phyloP scores from a whole-genome alignment of 2,329 filamentous ascomycete species.

The Fusarium clavum region DNA sequence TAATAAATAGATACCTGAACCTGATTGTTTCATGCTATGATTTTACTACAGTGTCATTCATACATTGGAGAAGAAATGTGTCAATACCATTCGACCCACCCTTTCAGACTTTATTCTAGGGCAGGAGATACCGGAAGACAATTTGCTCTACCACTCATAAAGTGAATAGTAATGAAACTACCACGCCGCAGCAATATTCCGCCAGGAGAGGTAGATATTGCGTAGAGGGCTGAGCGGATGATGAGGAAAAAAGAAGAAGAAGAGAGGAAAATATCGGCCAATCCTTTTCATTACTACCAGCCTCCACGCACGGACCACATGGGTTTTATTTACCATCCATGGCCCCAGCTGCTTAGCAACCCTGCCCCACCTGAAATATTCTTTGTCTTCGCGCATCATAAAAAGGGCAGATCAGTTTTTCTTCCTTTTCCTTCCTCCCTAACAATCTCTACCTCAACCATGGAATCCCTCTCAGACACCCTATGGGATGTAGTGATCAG shows the following conservation, averaged over 20 bases:
- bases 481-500: conserved; percentile 84
- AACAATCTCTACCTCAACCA: conserved; percentile 53
- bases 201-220: conserved; percentile 46
- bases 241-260: conserved; percentile 42
- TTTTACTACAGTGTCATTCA: conserved; percentile 1
- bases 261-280: conserved; percentile 45
- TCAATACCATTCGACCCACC: conserved; percentile 84
- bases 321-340: background rate
- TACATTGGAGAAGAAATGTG: conserved; percentile 61
- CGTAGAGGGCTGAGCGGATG: conserved; percentile 49
- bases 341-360: conserved; percentile 14
- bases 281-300: conserved; percentile 18
- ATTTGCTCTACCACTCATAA: conserved; percentile 71
- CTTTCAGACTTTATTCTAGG: conserved; percentile 82
- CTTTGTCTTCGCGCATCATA: conserved; percentile 32
- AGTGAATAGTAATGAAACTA: conserved; percentile 65
- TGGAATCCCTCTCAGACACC: conserved; percentile 81
- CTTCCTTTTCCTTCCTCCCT: conserved; percentile 20
- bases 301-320: conserved; percentile 42
- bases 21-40: background rate
- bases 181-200: conserved; percentile 50
- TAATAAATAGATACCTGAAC: conserved; percentile 23
- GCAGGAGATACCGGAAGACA: conserved; percentile 88
- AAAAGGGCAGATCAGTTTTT: conserved; percentile 30
- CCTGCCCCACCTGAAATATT: conserved; percentile 42